phyloP scores from a whole-genome alignment of 2,329 filamentous ascomycete species.

The Delphinella strobiligena region DNA sequence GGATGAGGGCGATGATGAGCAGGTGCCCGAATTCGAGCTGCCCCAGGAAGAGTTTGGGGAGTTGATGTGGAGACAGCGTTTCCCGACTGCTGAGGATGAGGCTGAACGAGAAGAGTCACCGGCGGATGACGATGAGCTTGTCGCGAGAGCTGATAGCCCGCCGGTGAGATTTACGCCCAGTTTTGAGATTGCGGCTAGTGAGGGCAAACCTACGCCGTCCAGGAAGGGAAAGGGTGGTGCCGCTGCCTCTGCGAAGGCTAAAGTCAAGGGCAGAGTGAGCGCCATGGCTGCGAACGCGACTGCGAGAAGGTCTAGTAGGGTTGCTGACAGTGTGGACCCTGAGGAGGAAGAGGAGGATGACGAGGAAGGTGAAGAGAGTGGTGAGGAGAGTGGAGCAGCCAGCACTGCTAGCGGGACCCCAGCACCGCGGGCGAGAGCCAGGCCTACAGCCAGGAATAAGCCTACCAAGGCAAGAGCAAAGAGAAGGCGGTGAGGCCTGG shows the following conservation, averaged over 20 bases:
- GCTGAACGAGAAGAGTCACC: constrained; percentile 12
- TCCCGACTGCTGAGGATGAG: constrained; percentile 11
- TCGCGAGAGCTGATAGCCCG: constrained; percentile 16
- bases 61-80: constrained; percentile 30
- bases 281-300: background rate
- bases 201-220: constrained; percentile 1
- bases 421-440: no score
- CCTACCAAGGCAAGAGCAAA: background rate
- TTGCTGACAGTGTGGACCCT: constrained; percentile 7
- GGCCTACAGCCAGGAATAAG: background rate
- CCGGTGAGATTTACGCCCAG: constrained; percentile 22
- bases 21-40: constrained; percentile 28
- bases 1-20: constrained; percentile 29
- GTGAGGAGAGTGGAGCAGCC: constrained; percentile 2
- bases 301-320: constrained; percentile 6
- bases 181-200: constrained; percentile 11
- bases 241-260: background rate
- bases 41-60: constrained; percentile 30
- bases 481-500: background rate
- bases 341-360: constrained; percentile 6
- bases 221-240: background rate
- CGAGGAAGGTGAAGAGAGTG: constrained; percentile 4
- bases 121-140: constrained; percentile 18
- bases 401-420: constrained; percentile 7
- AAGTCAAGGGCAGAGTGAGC: constrained; percentile 1